Evolutionary conservation across 441 rosid genomes (phyloP).

Genomic region (Adansonia rubrostipa): DNA sequence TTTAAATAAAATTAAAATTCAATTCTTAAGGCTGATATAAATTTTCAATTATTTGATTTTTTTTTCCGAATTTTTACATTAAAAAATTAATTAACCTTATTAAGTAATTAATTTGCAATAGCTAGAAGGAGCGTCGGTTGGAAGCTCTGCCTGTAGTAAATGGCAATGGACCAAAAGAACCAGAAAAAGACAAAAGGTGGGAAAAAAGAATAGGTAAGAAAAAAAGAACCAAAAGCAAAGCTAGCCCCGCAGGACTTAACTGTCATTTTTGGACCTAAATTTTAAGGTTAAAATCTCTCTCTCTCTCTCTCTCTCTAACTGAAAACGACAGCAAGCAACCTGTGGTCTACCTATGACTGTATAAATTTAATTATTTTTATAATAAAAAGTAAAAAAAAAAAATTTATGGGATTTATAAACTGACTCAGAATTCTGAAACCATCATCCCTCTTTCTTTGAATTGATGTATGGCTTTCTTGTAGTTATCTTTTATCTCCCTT

Average conservation of each 20-base stretch:
- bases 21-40: too few species aligned
- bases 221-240: slow-evolving; percentile 18
- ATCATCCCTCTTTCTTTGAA: slow-evolving; percentile 23
- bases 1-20: too few species aligned
- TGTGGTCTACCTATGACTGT: slow-evolving; percentile 58
- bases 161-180: slow-evolving; percentile 18
- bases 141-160: background rate
- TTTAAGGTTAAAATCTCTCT: slow-evolving; percentile 56
- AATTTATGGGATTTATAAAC: slow-evolving; percentile 38
- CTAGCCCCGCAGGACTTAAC: slow-evolving; percentile 31
- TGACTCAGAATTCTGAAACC: slow-evolving; percentile 49
- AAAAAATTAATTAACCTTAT: too few species aligned
- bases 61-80: too few species aligned
- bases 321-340: slow-evolving; percentile 86
- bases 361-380: slow-evolving; percentile 17
- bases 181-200: slow-evolving; percentile 35
- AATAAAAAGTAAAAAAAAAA: slow-evolving; percentile 22
- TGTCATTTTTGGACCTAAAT: slow-evolving; percentile 31
- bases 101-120: too few species aligned
- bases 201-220: background rate
- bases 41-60: too few species aligned
- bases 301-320: slow-evolving; percentile 42
- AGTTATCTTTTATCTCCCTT: slow-evolving; percentile 16
- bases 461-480: slow-evolving; percentile 26
- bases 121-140: background rate